Evolutionary conservation across 2,329 filamentous ascomycete genomes (phyloP).

Genomic region (Fusarium irregulare): DNA sequence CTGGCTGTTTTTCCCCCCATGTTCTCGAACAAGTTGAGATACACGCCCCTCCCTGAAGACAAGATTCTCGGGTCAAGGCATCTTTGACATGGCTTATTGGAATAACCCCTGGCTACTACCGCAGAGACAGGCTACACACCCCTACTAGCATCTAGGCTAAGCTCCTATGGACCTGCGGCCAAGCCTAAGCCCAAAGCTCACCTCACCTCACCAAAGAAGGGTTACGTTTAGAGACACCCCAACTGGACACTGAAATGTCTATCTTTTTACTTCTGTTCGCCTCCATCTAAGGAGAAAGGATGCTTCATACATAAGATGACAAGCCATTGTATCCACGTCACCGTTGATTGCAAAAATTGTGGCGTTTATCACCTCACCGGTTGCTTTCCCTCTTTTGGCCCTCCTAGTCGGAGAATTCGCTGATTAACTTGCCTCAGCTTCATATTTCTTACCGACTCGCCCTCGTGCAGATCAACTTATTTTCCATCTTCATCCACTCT

Average conservation of each 20-base stretch:
- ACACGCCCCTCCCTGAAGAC: constrained; percentile 12
- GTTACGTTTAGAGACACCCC: constrained; percentile 15
- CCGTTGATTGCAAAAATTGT: constrained; percentile 43
- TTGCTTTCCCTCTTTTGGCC: constrained; percentile 29
- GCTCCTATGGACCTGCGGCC: constrained; percentile 15
- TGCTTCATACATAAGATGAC: constrained; percentile 11
- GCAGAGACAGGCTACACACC: constrained; percentile 3
- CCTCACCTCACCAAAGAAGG: constrained; percentile 11
- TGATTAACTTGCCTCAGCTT: constrained; percentile 11
- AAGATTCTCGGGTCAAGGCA: constrained; percentile 25
- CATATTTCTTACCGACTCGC: constrained; percentile 25
- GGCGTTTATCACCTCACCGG: constrained; percentile 46
- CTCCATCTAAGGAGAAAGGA: constrained; percentile 11
- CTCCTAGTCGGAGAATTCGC: constrained; percentile 30
- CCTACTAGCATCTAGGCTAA: constrained; percentile 17
- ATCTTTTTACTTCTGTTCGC: not conserved
- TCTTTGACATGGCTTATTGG: constrained; percentile 32
- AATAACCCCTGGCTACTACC: constrained; percentile 35
- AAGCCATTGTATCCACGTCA: constrained; percentile 31
- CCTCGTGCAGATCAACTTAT: constrained; percentile 30
- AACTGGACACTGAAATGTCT: not conserved
- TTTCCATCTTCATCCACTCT: constrained; percentile 27
- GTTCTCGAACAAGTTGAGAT: constrained; percentile 15
- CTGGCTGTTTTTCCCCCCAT: constrained; percentile 2
- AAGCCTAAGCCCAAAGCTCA: constrained; percentile 22